These are phyloP conservation scores for Xylaria sp. DNA, from an alignment of 2,329 filamentous ascomycete species.

Conservation along the genomic window DNA sequence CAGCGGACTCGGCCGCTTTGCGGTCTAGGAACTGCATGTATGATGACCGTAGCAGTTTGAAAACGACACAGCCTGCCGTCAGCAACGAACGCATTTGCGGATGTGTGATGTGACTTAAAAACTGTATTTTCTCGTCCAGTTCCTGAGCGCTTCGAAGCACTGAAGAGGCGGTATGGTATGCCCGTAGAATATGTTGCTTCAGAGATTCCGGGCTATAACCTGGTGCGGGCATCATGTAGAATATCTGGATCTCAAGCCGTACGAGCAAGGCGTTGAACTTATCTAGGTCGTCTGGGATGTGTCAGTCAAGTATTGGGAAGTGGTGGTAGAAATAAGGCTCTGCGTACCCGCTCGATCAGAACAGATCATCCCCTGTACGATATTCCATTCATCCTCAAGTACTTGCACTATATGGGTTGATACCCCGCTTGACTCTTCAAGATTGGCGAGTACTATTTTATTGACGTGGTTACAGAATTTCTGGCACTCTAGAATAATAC, in stretches of 20 bases:
- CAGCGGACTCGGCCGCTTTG: slow-evolving; percentile 27
- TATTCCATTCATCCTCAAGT: slow-evolving; percentile 65
- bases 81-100: slow-evolving; percentile 61
- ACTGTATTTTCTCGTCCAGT: slow-evolving; percentile 54
- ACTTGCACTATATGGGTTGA: slow-evolving; percentile 59
- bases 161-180: slow-evolving; percentile 60
- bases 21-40: slow-evolving; percentile 50
- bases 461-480: slow-evolving; percentile 63
- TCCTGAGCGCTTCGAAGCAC: slow-evolving; percentile 57
- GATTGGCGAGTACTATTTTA: slow-evolving; percentile 59
- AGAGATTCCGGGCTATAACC: slow-evolving; percentile 54
- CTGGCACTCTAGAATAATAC: slow-evolving; percentile 61
- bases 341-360: slow-evolving; percentile 59
- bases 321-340: neutral
- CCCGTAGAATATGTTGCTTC: slow-evolving; percentile 58
- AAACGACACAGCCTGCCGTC: slow-evolving; percentile 58
- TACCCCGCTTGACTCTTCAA: slow-evolving; percentile 60
- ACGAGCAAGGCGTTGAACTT: slow-evolving; percentile 62
- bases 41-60: slow-evolving; percentile 60
- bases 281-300: slow-evolving; percentile 55
- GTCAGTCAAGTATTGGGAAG: slow-evolving; percentile 32
- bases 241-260: slow-evolving; percentile 64
- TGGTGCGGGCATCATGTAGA: slow-evolving; percentile 62
- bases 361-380: slow-evolving; percentile 59
- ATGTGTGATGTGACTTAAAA: slow-evolving; percentile 60